phyloP scores from a whole-genome alignment of 2,329 filamentous ascomycete genomes.

The Pseudocercospora ulei region DNA sequence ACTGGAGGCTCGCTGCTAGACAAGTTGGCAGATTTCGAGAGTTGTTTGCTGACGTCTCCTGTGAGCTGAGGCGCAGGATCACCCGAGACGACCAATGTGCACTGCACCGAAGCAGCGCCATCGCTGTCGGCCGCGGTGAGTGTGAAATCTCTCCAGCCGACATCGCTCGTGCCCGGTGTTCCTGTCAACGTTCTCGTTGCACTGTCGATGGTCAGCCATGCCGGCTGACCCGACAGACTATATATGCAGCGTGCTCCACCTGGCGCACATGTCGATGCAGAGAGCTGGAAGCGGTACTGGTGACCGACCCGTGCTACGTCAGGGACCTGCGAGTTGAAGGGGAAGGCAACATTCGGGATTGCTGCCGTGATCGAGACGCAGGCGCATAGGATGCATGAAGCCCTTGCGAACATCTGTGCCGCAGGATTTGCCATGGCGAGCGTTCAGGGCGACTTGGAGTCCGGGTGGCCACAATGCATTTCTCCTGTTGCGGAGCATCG shows the following conservation, averaged over 20 bases:
- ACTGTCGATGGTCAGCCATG: conserved; percentile 66
- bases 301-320: conserved; percentile 61
- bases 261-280: conserved; percentile 62
- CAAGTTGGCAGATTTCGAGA: conserved; percentile 48
- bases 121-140: conserved; percentile 60
- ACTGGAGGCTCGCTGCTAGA: conserved; percentile 49
- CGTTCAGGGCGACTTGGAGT: too few relatives aligned
- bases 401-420: conserved; percentile 18
- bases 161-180: conserved; percentile 51
- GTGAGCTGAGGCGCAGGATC: conserved; percentile 47
- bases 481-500: background rate
- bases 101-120: conserved; percentile 54
- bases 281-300: conserved; percentile 62
- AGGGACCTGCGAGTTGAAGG: conserved; percentile 75
- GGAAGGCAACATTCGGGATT: conserved; percentile 48
- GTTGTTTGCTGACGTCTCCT: conserved; percentile 50
- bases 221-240: conserved; percentile 54
- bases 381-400: conserved; percentile 18
- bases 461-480: too few relatives aligned
- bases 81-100: conserved; percentile 61
- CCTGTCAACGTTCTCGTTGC: conserved; percentile 57
- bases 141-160: conserved; percentile 52
- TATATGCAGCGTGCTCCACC: conserved; percentile 52
- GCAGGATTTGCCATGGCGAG: conserved; percentile 10
- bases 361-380: conserved; percentile 21